Evolutionary conservation across 495 filamentous ascomycete genomes (phyloP), one percentile per base, ranked within the genome.

Genomic region (Daldinia decipiens): DNA sequence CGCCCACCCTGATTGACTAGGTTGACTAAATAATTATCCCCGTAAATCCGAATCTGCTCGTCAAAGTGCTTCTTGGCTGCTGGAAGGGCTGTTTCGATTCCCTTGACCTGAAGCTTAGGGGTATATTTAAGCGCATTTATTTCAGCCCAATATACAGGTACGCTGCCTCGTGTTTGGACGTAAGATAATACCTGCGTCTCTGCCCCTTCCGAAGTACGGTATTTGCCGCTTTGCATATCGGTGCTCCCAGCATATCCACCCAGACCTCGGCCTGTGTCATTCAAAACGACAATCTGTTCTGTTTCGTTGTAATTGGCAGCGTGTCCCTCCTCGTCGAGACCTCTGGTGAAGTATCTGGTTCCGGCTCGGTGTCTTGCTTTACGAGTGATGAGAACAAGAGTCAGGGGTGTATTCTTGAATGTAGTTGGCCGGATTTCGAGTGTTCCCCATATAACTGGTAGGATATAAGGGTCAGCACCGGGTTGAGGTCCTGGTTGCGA

Each of bases 231-330:
- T 66, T 89, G 87, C 84, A 91, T 90, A 7, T 88, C 86, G 59
- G 86, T 87, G 62, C 90, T 91, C 47, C 93, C 92, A 39, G 90
- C 90, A 78, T 92, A 97, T 6, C 93, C 94, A 13, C 91, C 92
- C 7, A 95, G 76, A 1, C 91, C 92, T 36, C 79, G 75, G 13
- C 88, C 86, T 4, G 85, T 83, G 77, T 97, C 95, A 72, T 97
- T 97, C 68, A 99, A 78, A 36, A 99, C 87, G 45, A 96, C 83
- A 54, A 92, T 83, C 76, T 98, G 96, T 75, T 99, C 95, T 0
- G 96, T 98, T 82, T 99, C 95, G 74, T 99, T 99, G 85, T 93
- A 99, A 75, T 99, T 99, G 19, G 93, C 91, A 5, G 93, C 96
- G 76, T 98, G 87, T n/a, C 95, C 95, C 67, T 93, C 80, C 62